phyloP scores from a whole-genome alignment of 2,329 filamentous ascomycete species.

The Talaromyces sp. region DNA sequence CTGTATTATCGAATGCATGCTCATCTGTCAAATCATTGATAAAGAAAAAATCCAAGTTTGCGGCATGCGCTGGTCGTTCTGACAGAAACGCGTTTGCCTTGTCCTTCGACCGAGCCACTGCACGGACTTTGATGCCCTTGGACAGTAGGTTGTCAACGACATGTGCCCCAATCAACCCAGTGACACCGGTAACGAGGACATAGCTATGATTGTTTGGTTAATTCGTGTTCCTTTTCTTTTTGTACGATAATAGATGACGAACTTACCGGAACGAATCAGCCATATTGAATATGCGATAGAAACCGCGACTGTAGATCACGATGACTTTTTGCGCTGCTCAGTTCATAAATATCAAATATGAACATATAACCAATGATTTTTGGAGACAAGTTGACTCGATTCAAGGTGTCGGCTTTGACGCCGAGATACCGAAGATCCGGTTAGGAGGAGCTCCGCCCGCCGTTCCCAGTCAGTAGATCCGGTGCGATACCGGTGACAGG shows the following conservation, averaged over 20 bases:
- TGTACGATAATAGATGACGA: neutral
- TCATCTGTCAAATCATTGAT: neutral
- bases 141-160: neutral
- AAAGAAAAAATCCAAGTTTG: neutral
- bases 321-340: no score
- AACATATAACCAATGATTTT: no score
- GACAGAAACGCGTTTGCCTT: neutral
- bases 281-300: neutral
- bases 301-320: no score
- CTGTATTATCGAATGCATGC: neutral
- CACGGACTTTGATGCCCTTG: neutral
- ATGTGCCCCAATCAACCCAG: neutral
- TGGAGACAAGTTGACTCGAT: no score
- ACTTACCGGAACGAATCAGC: neutral
- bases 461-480: neutral
- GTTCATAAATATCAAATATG: no score
- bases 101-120: neutral
- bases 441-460: neutral
- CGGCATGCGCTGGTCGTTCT: neutral
- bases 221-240: neutral
- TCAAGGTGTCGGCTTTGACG: no score
- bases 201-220: neutral
- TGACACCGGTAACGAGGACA: slow-evolving; percentile 3
- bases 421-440: no score
- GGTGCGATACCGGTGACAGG: neutral